These are phyloP conservation scores for Curvularia hawaiiensis DNA, from an alignment of 2,329 filamentous ascomycete species.

Conservation along the genomic window DNA sequence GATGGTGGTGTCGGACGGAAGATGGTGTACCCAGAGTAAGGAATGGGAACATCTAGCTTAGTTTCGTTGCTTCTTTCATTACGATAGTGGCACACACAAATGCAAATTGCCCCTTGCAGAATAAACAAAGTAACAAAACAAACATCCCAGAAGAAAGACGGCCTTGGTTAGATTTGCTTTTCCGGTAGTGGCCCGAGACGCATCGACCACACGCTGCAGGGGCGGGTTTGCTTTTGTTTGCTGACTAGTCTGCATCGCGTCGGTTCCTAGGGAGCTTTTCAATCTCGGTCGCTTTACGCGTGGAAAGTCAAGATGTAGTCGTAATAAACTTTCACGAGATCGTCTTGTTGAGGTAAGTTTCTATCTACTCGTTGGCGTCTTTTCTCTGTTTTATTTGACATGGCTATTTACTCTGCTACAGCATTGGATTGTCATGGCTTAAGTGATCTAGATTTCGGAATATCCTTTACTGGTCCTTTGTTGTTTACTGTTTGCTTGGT, in stretches of 20 bases:
- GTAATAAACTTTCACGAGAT: too few relatives aligned
- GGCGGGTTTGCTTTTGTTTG: background rate
- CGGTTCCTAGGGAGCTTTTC: background rate
- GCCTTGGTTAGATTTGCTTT: background rate
- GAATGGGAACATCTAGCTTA: background rate
- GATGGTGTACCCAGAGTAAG: slow-evolving; percentile 50
- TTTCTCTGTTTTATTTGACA: too few relatives aligned
- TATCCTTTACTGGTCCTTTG: too few relatives aligned
- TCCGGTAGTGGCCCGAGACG: background rate
- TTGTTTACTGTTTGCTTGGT: too few relatives aligned
- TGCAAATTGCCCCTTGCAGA: background rate
- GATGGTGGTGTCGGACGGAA: slow-evolving; percentile 55
- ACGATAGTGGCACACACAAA: background rate
- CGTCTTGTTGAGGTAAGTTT: too few relatives aligned
- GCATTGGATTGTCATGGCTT: too few relatives aligned
- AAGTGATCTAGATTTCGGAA: too few relatives aligned
- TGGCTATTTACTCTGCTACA: too few relatives aligned
- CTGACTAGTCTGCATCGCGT: background rate
- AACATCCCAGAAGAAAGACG: background rate
- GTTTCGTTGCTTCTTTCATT: background rate
- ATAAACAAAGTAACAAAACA: background rate
- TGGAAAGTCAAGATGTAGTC: background rate
- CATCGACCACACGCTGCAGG: background rate
- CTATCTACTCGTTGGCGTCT: too few relatives aligned
- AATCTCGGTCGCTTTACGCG: background rate